Base-by-base conservation (phyloP, 495 filamentous ascomycete species). In the Penicillium egyptiacum region DNA sequence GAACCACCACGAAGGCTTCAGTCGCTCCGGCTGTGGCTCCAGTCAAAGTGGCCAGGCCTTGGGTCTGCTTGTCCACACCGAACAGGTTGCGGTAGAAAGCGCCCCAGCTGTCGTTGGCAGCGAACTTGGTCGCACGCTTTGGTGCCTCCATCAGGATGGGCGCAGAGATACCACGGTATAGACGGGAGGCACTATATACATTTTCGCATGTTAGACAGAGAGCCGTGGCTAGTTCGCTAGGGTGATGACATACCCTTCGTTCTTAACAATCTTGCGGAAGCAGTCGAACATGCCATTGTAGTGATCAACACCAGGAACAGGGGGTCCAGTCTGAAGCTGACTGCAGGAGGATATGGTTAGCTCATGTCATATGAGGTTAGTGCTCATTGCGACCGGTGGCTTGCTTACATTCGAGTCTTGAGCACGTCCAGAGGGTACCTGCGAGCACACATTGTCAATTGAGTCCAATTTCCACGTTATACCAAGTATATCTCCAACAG, bases 401-500 rank as follows among this genome's bases (percentile, higher is more conserved):
- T 35, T 41, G 43, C 89, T 82, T 82, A 95, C 89, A 98, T 87
- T 84, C 94, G 81, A 49, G 94, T 98, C 81, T 98, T 98, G 67
- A 98, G 90, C 43, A 98, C 93, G 74, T 98, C 94, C 66, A 98
- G 80, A 64, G 94, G 94, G 80, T 98, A 98, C 94, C 92, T 97
- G 61, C 45, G 40, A n/a, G 16, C 44, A 35, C 40, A 40, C 16
- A 50, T 58, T 40, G 57, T 69, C 56, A 69, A 53, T 55, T 59
- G 26, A 5, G 9, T 44, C 14, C 23, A 14, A 10, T 30, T 40
- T 45, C 23, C 4, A 30, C 25, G 42, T 35, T 23, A 48, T 26
- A 31, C n/a, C 14, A 12, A 39, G 44, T 4, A 30, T 48, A 28
- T 44, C 33, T 53, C 17, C 17, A 52, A 40, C 28, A 30, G 33